Evolutionary conservation across 805 yeast genomes (phyloP).

Genomic region (Ogataea siamensis): DNA sequence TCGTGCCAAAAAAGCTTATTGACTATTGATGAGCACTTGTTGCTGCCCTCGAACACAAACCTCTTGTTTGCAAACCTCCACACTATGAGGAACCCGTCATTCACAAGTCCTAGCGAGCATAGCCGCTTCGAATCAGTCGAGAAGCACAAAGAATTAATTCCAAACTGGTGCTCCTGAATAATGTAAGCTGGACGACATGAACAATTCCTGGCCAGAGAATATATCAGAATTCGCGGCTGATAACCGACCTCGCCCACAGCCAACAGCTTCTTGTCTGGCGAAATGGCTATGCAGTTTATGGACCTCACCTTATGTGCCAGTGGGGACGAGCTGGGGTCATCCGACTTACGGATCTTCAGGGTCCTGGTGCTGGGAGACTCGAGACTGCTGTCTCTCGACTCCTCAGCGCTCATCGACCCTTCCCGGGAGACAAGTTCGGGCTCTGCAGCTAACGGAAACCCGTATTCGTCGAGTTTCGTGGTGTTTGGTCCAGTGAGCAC

Average conservation of each 20-base stretch:
- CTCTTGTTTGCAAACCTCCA: conserved; percentile 44
- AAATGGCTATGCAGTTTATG: conserved; percentile 55
- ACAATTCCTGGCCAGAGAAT: conserved; percentile 53
- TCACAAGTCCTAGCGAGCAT: conserved; percentile 63
- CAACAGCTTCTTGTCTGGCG: conserved; percentile 50
- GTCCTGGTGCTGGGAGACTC: conserved; percentile 13
- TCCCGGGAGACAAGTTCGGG: conserved; percentile 31
- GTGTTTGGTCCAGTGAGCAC: conserved; percentile 6
- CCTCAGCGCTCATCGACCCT: conserved; percentile 16
- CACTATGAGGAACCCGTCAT: conserved; percentile 64
- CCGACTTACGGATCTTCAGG: conserved; percentile 19
- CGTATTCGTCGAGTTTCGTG: conserved; percentile 34
- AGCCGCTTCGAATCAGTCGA: conserved; percentile 55
- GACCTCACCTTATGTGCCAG: conserved; percentile 44
- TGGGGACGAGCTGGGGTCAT: conserved; percentile 18
- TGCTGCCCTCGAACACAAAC: conserved; percentile 45
- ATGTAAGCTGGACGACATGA: conserved; percentile 48
- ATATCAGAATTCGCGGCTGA: conserved; percentile 61
- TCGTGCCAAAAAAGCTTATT: conserved; percentile 56
- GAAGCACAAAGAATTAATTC: conserved; percentile 53
- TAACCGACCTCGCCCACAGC: conserved; percentile 75
- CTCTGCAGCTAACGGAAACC: conserved; percentile 33
- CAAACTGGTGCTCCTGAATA: conserved; percentile 64
- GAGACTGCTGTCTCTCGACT: conserved; percentile 6
- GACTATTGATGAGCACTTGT: conserved; percentile 61